Evolutionary conservation across 257 asterid species (phyloP), one percentile per base, ranked within the genome.

Genomic region (Cruciata laevipes): DNA sequence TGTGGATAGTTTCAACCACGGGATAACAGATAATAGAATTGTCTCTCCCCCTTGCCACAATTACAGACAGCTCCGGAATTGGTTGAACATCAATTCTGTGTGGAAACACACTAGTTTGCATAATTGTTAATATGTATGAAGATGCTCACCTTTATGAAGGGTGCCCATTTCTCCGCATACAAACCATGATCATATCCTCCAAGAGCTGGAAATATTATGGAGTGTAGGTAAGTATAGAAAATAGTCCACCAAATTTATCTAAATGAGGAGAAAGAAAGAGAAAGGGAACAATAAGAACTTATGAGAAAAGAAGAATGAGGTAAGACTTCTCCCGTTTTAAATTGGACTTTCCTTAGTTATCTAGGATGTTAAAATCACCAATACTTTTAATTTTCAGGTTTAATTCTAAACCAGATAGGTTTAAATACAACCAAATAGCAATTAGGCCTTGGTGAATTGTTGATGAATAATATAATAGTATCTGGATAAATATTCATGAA

Each of bases 41-140:
- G 80, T 93, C 95, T 80, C 86, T 85, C 71, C 97, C 98, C 81
- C 98, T 89, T 17, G 91, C 96, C 76, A 92, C 97, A 70, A 92
- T 79, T 63, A 92, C 96, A 81, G 98, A 86, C 57, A 92, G 91
- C 84, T 92, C 98, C 97, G 89, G 82, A 67, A 75, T 66, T 32
- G 51, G 52, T 66, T 27, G 73, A 69, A 55, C 52, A 30, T 53
- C 8, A n/a, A n/a, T 52, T 37, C 18, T 30, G 53, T 12, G 8
- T 1, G 13, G 17, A n/a, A 10, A 1, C 30, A n/a, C 30, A 62
- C 66, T 57, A 31, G 35, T 8, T 32, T 32, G 6, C 37, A 58
- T 4, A n/a, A 8, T 2, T 4, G 12, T 5, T n/a, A 9, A 13
- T 31, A 49, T 1, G 42, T 44, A 66, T 6, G 63, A 73, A 75